These are phyloP conservation scores for Lichtheimia ramosa DNA, from an alignment of 371 early-diverging fungal genomes.

Conservation along the genomic window DNA sequence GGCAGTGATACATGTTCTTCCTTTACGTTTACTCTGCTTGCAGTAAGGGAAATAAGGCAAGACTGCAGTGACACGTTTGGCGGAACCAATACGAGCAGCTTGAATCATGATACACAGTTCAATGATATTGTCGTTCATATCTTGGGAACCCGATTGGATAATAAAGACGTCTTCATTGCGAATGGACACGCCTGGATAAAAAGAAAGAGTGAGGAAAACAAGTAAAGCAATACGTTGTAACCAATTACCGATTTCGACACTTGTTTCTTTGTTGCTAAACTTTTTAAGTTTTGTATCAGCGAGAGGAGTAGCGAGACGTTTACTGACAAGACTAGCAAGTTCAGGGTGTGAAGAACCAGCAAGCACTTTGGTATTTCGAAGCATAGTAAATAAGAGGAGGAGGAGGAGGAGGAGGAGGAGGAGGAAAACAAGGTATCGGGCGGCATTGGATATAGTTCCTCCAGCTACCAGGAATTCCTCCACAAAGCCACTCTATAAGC, in stretches of 20 bases:
- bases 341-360: constrained; percentile 94
- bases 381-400: constrained; percentile 38
- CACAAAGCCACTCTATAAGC: too few species aligned
- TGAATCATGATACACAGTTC: constrained; percentile 96
- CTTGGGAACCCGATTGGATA: constrained; percentile 88
- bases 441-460: not conserved
- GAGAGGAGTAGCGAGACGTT: constrained; percentile 75
- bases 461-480: not conserved
- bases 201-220: not conserved
- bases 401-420: constrained; percentile 4
- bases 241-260: constrained; percentile 20
- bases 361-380: constrained; percentile 86
- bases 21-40: constrained; percentile 96
- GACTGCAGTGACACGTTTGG: constrained; percentile 86
- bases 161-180: constrained; percentile 96
- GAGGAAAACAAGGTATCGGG: constrained; percentile 9
- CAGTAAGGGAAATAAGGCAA: constrained; percentile 97
- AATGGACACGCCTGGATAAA: constrained; percentile 82
- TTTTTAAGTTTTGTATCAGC: constrained; percentile 46
- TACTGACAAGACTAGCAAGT: constrained; percentile 78
- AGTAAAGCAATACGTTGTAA: not conserved
- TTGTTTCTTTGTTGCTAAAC: constrained; percentile 31
- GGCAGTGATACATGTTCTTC: constrained; percentile 93
- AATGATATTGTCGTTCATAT: constrained; percentile 94
- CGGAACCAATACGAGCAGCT: constrained; percentile 89